These are phyloP conservation scores for Apiotrichum porosum DNA, from an alignment of 1,284 basidiomycete species.

Conservation along the genomic window DNA sequence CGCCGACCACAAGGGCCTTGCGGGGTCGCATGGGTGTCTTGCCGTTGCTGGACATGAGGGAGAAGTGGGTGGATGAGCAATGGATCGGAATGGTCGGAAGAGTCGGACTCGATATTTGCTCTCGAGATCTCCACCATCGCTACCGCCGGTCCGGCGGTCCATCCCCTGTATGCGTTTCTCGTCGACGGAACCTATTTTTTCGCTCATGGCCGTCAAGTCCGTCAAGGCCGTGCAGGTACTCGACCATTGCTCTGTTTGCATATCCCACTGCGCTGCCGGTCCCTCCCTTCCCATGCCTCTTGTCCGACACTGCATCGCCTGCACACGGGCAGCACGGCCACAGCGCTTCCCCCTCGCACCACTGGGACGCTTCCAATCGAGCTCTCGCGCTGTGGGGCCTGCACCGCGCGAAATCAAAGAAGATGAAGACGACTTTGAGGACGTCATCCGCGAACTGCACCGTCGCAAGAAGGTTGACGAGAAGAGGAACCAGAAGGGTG, in stretches of 20 bases:
- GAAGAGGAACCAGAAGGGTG: slow-evolving; percentile 57
- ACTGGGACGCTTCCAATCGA: neutral
- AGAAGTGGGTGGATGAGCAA: neutral
- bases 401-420: slow-evolving; percentile 11
- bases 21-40: slow-evolving; percentile 13
- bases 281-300: no score
- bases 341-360: neutral
- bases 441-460: slow-evolving; percentile 33
- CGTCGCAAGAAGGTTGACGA: slow-evolving; percentile 39
- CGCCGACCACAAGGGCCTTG: slow-evolving; percentile 60
- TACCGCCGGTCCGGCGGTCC: neutral
- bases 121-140: neutral
- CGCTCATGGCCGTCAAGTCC: no score
- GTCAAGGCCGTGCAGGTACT: no score
- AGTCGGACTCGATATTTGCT: neutral
- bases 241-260: no score
- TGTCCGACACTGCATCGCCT: neutral
- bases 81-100: neutral
- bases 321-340: neutral
- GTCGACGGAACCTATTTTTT: neutral
- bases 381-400: slow-evolving; percentile 1
- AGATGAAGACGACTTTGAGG: slow-evolving; percentile 24
- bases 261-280: no score
- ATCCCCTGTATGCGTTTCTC: neutral
- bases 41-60: neutral